phyloP scores from a whole-genome alignment of 257 asterid species.

The Anisodus acutangulus region DNA sequence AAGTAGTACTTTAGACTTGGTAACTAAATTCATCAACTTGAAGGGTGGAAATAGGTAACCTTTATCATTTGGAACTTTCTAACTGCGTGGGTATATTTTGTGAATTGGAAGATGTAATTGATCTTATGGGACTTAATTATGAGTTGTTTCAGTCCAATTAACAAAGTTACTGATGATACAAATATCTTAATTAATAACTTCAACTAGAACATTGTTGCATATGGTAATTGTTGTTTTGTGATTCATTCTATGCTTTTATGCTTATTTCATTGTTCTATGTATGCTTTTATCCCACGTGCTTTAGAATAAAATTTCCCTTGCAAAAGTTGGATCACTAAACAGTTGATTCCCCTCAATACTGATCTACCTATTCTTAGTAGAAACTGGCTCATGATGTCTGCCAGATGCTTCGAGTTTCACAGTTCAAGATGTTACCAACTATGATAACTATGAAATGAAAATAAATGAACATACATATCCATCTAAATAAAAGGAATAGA shows the following conservation, averaged over 20 bases:
- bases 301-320: background rate
- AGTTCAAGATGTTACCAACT: conserved; percentile 24
- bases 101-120: conserved; percentile 1
- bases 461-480: background rate
- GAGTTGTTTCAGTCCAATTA: conserved; percentile 1
- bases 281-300: background rate
- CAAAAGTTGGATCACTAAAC: conserved; percentile 21
- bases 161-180: background rate
- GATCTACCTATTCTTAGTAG: conserved; percentile 7
- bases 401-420: background rate
- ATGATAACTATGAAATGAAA: background rate
- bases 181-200: background rate
- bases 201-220: background rate
- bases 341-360: background rate
- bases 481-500: background rate
- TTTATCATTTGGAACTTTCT: background rate
- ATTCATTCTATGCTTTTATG: background rate
- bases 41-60: background rate
- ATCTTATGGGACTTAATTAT: background rate
- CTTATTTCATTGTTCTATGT: conserved; percentile 11
- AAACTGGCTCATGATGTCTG: background rate
- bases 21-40: conserved; percentile 9
- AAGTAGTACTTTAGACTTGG: background rate
- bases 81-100: conserved; percentile 14
- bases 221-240: background rate